These are phyloP conservation scores for Capsicum baccatum DNA, from an alignment of 257 asterid genomes.

Conservation along the genomic window DNA sequence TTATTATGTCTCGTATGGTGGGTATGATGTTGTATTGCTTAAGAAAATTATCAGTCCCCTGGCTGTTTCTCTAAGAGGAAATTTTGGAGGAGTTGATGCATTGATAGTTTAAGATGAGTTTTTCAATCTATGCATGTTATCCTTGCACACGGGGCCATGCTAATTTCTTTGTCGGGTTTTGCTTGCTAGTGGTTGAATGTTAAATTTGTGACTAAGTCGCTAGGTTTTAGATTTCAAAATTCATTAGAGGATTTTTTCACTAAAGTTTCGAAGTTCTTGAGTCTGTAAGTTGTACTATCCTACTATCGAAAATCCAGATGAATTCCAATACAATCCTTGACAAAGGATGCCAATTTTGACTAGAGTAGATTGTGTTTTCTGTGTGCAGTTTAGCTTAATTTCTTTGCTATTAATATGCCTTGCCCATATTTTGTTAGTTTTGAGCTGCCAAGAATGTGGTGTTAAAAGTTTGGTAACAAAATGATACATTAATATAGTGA, in stretches of 20 bases:
- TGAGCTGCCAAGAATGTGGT: background rate
- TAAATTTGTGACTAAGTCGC: background rate
- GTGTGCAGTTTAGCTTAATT: background rate
- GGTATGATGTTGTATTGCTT: background rate
- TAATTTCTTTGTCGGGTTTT: background rate
- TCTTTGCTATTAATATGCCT: background rate
- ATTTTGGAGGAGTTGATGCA: background rate
- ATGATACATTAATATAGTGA: background rate
- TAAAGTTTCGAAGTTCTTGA: background rate
- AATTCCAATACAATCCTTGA: slow-evolving; percentile 4
- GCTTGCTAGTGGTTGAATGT: background rate
- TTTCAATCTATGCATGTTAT: background rate
- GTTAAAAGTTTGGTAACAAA: background rate
- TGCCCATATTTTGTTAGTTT: background rate
- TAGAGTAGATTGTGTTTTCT: background rate
- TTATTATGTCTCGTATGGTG: background rate
- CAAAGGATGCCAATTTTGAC: slow-evolving; percentile 21
- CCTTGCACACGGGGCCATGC: background rate
- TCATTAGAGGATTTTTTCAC: background rate
- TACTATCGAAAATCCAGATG: background rate
- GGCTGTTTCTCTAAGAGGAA: background rate
- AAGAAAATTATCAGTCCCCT: background rate
- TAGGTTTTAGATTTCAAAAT: background rate
- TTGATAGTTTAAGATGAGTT: background rate
- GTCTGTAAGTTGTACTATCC: background rate